Conservation (phyloP, 2,329 filamentous ascomycete genomes). For the Proliferodiscus dingleyae region DNA sequence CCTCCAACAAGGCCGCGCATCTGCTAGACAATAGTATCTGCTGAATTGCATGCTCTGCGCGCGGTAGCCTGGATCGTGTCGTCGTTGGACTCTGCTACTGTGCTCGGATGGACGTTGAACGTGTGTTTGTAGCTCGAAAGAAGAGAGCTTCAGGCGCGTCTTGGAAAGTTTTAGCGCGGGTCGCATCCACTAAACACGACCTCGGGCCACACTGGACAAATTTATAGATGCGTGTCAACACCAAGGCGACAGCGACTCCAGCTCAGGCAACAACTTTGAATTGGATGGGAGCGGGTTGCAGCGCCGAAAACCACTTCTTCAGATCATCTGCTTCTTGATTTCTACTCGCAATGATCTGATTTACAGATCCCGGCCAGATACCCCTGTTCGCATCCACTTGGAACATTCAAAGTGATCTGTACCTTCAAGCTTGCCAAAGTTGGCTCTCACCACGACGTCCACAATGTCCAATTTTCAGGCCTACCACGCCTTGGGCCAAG, state of each 20-base stretch:
- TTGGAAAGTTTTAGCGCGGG: no score
- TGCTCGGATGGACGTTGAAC: neutral
- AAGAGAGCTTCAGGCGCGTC: no score
- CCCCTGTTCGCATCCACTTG: neutral
- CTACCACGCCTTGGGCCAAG: constrained; percentile 54
- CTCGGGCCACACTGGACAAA: no score
- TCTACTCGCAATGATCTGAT: no score
- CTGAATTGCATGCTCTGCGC: neutral
- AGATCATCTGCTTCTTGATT: no score
- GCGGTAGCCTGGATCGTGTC: neutral
- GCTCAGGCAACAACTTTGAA: no score
- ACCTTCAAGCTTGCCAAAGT: constrained; percentile 1
- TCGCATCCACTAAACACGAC: no score
- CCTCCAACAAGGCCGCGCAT: constrained; percentile 11
- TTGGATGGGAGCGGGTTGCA: no score
- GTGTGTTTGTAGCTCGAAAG: neutral
- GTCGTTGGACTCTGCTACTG: neutral
- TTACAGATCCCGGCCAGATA: no score
- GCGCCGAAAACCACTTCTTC: no score
- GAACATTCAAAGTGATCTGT: neutral
- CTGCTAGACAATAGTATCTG: neutral
- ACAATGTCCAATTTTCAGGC: constrained; percentile 52
- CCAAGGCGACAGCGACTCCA: no score
- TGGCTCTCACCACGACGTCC: constrained; percentile 1
- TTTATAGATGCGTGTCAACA: no score